These are phyloP conservation scores for Asparagopsis taxiformis DNA, from an alignment of 31 red algal genomes.

Conservation along the genomic window DNA sequence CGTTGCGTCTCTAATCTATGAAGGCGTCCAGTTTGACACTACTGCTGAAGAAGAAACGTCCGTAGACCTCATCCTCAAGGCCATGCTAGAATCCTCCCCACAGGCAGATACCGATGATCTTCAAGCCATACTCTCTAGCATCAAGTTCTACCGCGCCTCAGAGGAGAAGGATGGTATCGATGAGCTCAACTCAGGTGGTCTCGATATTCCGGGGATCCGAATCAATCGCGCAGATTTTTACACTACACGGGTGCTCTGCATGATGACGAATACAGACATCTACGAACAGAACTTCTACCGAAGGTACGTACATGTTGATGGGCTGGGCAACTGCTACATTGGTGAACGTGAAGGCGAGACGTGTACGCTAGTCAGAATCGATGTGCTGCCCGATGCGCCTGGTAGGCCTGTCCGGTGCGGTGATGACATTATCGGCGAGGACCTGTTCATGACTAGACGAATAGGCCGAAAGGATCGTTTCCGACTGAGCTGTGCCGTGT, in stretches of 20 bases:
- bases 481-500: constrained; percentile 58
- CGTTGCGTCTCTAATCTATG: constrained; percentile 40
- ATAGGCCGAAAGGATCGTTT: constrained; percentile 66
- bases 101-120: constrained; percentile 46
- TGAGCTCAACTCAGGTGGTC: constrained; percentile 58
- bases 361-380: constrained; percentile 31
- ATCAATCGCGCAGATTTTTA: constrained; percentile 34
- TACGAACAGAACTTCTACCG: constrained; percentile 60
- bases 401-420: constrained; percentile 35
- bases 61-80: constrained; percentile 54
- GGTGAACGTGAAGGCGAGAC: constrained; percentile 60
- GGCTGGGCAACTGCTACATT: constrained; percentile 45
- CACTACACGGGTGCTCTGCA: constrained; percentile 57
- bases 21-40: constrained; percentile 52
- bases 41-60: constrained; percentile 33
- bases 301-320: constrained; percentile 60
- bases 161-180: constrained; percentile 57
- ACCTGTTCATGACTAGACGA: constrained; percentile 56
- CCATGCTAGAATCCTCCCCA: constrained; percentile 38
- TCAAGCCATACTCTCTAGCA: constrained; percentile 58
- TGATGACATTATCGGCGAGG: constrained; percentile 52
- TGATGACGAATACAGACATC: constrained; percentile 66
- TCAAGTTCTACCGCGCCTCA: constrained; percentile 25
- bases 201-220: constrained; percentile 47
- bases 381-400: constrained; percentile 50